Percentiles rank a stretch among this genome's conserved stretches.
phyloP scores from a whole-genome alignment of 73 alveolate species.

The Tetrahymena malaccensis region DNA sequence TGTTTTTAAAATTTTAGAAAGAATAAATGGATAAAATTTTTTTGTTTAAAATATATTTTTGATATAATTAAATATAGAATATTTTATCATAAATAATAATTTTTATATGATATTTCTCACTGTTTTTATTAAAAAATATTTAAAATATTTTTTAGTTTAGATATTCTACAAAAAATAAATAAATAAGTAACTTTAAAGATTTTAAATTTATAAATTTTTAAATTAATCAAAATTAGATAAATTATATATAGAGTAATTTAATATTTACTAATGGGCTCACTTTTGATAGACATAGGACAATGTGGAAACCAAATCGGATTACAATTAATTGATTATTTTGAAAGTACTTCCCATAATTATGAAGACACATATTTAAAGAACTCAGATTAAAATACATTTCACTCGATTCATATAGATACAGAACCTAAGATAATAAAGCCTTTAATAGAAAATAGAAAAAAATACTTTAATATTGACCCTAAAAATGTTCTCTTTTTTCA shows the following conservation, averaged over 20 bases:
- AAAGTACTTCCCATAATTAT: slow-evolving; percentile 25
- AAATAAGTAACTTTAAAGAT: too few species aligned
- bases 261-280: slow-evolving; percentile 23
- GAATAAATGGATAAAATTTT: too few species aligned
- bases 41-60: too few species aligned
- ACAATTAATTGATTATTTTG: slow-evolving; percentile 18
- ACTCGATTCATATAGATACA: slow-evolving; percentile 40
- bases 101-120: too few species aligned
- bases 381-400: slow-evolving; percentile 29
- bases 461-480: slow-evolving; percentile 32
- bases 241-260: not conserved
- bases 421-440: slow-evolving; percentile 52
- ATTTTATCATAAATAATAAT: too few species aligned
- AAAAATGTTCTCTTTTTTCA: slow-evolving; percentile 43
- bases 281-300: slow-evolving; percentile 34
- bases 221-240: not conserved
- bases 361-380: slow-evolving; percentile 25
- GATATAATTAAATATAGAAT: too few species aligned
- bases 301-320: slow-evolving; percentile 53
- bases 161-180: too few species aligned
- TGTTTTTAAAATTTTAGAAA: too few species aligned
- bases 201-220: not conserved
- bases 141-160: too few species aligned
- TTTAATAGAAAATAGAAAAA: slow-evolving; percentile 43
- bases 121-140: too few species aligned